Percentiles rank a stretch among this genome's conserved stretches.
Conservation (phyloP, 345 rosid species). For the Eucalyptus paniculata region DNA sequence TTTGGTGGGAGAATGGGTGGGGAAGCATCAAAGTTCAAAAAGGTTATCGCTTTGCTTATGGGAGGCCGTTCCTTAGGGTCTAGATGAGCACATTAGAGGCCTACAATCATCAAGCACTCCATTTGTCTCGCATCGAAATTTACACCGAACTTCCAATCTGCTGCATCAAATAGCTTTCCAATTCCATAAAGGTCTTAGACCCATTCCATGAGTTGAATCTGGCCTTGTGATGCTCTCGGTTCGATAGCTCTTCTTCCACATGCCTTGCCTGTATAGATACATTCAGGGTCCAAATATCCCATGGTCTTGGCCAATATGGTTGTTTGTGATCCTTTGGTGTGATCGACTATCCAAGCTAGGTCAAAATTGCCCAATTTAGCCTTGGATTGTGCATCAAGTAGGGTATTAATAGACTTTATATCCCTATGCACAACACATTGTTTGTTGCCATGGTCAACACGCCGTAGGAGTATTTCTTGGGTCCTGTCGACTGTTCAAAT, state of each 20-base stretch:
- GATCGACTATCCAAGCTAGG: slow-evolving; percentile 17
- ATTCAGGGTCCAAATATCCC: not conserved
- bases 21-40: not conserved
- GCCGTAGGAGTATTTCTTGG: too few relatives aligned
- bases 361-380: slow-evolving; percentile 27
- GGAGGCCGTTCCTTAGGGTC: not conserved
- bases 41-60: not conserved
- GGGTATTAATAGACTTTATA: slow-evolving; percentile 12
- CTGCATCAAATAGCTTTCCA: not conserved
- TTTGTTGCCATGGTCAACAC: not conserved
- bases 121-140: not conserved
- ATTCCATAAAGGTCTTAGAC: not conserved
- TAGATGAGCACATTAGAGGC: not conserved
- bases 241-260: not conserved
- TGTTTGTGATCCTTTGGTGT: slow-evolving; percentile 2
- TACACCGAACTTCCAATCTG: not conserved
- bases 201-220: not conserved
- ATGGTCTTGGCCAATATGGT: not conserved
- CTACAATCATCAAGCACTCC: not conserved
- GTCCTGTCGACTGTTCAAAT: too few relatives aligned
- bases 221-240: not conserved
- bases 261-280: not conserved
- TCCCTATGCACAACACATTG: slow-evolving; percentile 15
- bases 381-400: slow-evolving; percentile 1
- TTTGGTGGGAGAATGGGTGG: not conserved